Percentiles rank a stretch among this genome's conserved stretches.
Conservation (phyloP, 768 basidiomycete species). For the Rhizopogon roseolus region DNA sequence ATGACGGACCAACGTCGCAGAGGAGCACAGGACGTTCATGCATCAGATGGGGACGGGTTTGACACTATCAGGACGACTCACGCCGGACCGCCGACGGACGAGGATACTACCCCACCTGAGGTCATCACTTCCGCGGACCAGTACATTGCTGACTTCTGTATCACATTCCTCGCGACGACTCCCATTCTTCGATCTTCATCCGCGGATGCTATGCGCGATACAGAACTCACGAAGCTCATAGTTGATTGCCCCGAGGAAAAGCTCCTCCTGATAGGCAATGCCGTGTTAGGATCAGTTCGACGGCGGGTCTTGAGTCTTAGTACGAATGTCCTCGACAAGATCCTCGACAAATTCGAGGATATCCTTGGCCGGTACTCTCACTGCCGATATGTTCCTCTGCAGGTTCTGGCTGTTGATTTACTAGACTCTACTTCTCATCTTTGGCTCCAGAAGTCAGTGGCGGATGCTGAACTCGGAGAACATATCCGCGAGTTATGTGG, state of each 20-base stretch:
- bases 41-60: slow-evolving; percentile 54
- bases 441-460: slow-evolving; percentile 42
- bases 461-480: slow-evolving; percentile 31
- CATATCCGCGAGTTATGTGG: slow-evolving; percentile 45
- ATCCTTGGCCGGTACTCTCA: slow-evolving; percentile 53
- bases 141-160: slow-evolving; percentile 45
- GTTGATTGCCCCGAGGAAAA: slow-evolving; percentile 44
- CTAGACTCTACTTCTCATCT: slow-evolving; percentile 58
- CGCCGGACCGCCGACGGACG: slow-evolving; percentile 25
- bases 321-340: slow-evolving; percentile 40
- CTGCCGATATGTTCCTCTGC: slow-evolving; percentile 46
- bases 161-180: slow-evolving; percentile 57
- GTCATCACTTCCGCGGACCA: slow-evolving; percentile 25
- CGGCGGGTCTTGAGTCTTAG: slow-evolving; percentile 51
- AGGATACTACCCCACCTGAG: slow-evolving; percentile 19
- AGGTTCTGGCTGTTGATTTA: slow-evolving; percentile 52
- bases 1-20: slow-evolving; percentile 19
- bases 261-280: slow-evolving; percentile 54
- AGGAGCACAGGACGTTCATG: slow-evolving; percentile 21
- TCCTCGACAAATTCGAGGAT: slow-evolving; percentile 50
- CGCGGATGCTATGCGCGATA: slow-evolving; percentile 58
- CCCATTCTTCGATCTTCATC: slow-evolving; percentile 58
- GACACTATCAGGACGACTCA: slow-evolving; percentile 41
- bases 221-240: slow-evolving; percentile 51
- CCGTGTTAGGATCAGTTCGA: slow-evolving; percentile 52